Base-by-base conservation (phyloP, 2,329 filamentous ascomycete genomes). In the Zasmidium citrigriseum region DNA sequence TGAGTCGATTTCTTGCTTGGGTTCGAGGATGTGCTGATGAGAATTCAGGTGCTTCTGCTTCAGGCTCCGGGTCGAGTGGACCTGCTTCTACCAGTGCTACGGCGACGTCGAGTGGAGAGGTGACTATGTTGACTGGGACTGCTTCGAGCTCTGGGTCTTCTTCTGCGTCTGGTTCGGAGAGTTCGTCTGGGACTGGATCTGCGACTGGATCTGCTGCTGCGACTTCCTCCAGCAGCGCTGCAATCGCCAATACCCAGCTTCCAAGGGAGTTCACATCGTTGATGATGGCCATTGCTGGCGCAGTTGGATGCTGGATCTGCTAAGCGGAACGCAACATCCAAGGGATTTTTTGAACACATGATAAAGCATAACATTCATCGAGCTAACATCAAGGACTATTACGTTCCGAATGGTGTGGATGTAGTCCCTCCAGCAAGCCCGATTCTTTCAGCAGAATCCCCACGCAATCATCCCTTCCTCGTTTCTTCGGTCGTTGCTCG, bases 141-240 rank as follows among this genome's bases (percentile, higher is more conserved):
- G 34, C 34, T 41, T 41, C 34, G 34, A 9, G 27, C 27, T 7
- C 34, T 10, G 5, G 12, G 16, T 41, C 34, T 41, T 41, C 34
- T 41, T 45, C 51, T 7, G 51, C 34, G 16, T 41, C 34, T 7
- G 34, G 34, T 16, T 41, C 34, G 5, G 7, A 41, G 14, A 41
- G 34, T n/a, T 41, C 34, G 34, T 41, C 34, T 41, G 14, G 12
- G 2, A 29, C 53, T 49, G 53, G 7, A 16, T 41, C 46, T 12
- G 20, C 53, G 5, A 55, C 53, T 14, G 22, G 23, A 9, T 50
- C 27, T 23, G 54, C 46, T 21, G 27, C 46, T 1, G 54, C 54
- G 11, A 21, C 46, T 1, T 20, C n/a, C 14, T 56, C 54, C 7
- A 56, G 54, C 23, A 49, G 54, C 41, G 54, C 54, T 44, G 54